Conservation (phyloP, 2,329 filamentous ascomycete genomes). For the Aspergillus pseudoviridinutans region DNA sequence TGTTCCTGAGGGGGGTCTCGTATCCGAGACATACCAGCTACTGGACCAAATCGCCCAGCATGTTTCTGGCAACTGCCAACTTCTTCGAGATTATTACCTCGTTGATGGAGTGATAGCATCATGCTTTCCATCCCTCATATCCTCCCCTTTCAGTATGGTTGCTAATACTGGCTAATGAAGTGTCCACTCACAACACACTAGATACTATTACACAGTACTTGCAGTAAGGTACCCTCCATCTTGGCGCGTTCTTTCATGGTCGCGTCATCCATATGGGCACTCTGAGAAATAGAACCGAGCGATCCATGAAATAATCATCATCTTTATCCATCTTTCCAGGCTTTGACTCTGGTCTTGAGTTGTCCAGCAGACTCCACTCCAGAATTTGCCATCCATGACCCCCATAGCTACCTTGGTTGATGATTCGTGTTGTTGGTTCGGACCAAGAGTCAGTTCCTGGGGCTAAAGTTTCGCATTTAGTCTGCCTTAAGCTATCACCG, state of each 20-base stretch:
- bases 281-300: neutral
- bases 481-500: neutral
- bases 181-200: too few relatives aligned
- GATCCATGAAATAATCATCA: neutral
- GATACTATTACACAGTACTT: too few relatives aligned
- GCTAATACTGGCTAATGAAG: neutral
- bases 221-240: neutral
- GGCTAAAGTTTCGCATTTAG: neutral
- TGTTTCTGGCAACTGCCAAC: neutral
- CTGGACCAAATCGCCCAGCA: neutral
- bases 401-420: neutral
- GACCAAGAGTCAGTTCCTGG: neutral
- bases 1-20: neutral
- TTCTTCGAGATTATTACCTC: neutral
- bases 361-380: neutral
- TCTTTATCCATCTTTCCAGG: neutral
- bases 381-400: neutral
- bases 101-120: neutral
- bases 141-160: neutral
- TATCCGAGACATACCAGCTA: neutral
- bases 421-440: neutral
- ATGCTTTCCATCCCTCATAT: neutral
- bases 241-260: neutral
- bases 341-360: neutral
- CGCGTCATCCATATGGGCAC: neutral